A percentile compares a stretch with the other conserved stretches of the same genome.
Conservation (phyloP, 495 filamentous ascomycete species). For the Neurospora cerealis region DNA sequence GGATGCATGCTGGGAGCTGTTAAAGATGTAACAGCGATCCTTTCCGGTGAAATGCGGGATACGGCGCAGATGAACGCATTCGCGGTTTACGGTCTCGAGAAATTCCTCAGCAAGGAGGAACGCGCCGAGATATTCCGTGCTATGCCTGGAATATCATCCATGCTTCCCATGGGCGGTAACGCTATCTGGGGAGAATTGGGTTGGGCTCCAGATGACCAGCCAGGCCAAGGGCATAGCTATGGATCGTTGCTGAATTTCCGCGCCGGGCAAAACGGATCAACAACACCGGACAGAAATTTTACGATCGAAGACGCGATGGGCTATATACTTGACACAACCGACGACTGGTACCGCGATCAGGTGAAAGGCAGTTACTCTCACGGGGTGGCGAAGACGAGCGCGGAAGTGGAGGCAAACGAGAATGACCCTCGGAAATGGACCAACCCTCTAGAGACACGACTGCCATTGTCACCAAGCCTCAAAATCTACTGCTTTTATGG, state of each 20-base stretch:
- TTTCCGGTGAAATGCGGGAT: conserved; percentile 96
- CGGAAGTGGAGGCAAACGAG: conserved; percentile 83
- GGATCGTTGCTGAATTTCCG: conserved; percentile 84
- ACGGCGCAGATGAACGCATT: conserved; percentile 97
- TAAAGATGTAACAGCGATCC: conserved; percentile 82
- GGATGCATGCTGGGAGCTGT: conserved; percentile 95
- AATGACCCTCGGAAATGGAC: conserved; percentile 77
- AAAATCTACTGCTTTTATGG: conserved; percentile 99
- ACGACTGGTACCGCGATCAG: conserved; percentile 74
- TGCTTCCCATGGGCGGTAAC: conserved; percentile 93
- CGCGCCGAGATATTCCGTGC: conserved; percentile 89
- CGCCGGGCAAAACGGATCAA: conserved; percentile 39
- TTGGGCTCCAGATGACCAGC: conserved; percentile 82
- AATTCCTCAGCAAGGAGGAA: conserved; percentile 83
- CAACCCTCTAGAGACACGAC: conserved; percentile 84
- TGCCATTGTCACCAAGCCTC: conserved; percentile 79
- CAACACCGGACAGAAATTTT: conserved; percentile 56
- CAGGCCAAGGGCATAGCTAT: conserved; percentile 58
- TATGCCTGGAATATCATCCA: conserved; percentile 93
- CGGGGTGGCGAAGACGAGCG: conserved; percentile 71
- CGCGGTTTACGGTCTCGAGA: conserved; percentile 93
- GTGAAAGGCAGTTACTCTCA: conserved; percentile 70
- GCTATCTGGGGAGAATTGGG: conserved; percentile 87
- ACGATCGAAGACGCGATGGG: conserved; percentile 67
- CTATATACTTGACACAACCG: conserved; percentile 67